Conservation (phyloP, 768 basidiomycete species). For the Termitomyces sp. region DNA sequence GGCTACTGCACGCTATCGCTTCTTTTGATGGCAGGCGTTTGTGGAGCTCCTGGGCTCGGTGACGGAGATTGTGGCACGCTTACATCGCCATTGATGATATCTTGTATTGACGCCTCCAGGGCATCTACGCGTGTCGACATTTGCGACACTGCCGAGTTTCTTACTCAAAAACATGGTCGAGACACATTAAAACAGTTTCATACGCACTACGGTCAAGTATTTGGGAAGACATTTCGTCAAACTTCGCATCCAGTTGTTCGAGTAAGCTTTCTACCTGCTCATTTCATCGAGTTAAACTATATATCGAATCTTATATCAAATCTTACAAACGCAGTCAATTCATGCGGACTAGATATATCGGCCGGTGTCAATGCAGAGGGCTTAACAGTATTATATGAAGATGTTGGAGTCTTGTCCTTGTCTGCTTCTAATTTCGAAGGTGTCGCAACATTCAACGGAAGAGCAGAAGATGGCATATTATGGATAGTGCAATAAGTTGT, state of each 20-base stretch:
- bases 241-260: constrained; percentile 83
- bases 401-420: constrained; percentile 48
- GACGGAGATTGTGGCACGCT: constrained; percentile 62
- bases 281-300: not conserved
- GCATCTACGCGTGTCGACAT: constrained; percentile 92
- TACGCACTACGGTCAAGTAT: constrained; percentile 76
- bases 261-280: constrained; percentile 80
- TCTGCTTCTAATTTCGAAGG: constrained; percentile 43
- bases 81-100: constrained; percentile 78
- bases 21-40: constrained; percentile 33
- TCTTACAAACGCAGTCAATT: constrained; percentile 85
- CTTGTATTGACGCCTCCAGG: constrained; percentile 85
- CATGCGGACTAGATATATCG: constrained; percentile 90
- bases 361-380: constrained; percentile 34
- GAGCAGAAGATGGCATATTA: constrained; percentile 45
- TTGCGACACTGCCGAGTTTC: constrained; percentile 61
- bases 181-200: constrained; percentile 13
- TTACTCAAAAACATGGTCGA: constrained; percentile 6
- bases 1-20: constrained; percentile 29
- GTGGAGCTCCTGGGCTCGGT: constrained; percentile 30
- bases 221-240: constrained; percentile 90
- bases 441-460: constrained; percentile 64
- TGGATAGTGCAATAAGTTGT: not conserved
- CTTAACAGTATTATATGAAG: constrained; percentile 35
- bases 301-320: not conserved